Evolutionary conservation across 2,329 filamentous ascomycete species (phyloP).

Genomic region (Talaromyces sp.): DNA sequence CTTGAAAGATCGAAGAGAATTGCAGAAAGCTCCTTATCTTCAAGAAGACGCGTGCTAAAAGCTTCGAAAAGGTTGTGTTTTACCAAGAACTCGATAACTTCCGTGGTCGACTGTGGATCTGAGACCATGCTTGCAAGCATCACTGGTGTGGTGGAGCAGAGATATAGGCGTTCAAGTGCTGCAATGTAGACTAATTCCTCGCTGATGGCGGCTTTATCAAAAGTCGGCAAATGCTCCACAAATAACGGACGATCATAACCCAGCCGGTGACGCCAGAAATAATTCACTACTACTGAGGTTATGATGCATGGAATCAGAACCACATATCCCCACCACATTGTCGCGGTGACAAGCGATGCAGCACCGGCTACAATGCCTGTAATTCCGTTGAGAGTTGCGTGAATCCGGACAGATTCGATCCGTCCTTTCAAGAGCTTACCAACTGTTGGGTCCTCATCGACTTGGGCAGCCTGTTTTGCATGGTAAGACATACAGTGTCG

Average conservation of each 20-base stretch:
- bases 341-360: conserved; percentile 51
- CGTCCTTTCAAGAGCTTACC: conserved; percentile 31
- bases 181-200: conserved; percentile 1
- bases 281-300: conserved; percentile 46
- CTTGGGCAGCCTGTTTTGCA: conserved; percentile 17
- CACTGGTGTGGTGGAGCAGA: background rate
- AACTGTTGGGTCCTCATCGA: background rate
- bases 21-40: background rate
- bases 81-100: background rate
- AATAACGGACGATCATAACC: conserved; percentile 44
- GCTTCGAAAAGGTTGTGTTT: conserved; percentile 6
- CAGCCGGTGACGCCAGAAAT: conserved; percentile 48
- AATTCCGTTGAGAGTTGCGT: conserved; percentile 45
- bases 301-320: conserved; percentile 52
- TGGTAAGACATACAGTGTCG: conserved; percentile 32
- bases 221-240: background rate
- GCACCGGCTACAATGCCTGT: conserved; percentile 49
- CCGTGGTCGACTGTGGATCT: background rate
- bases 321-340: conserved; percentile 54
- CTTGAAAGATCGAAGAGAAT: background rate
- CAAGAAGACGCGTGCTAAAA: conserved; percentile 1
- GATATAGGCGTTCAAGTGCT: background rate
- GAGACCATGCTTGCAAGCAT: background rate
- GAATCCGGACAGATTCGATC: conserved; percentile 44
- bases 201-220: background rate